phyloP scores from a whole-genome alignment of 257 asterid genomes.

The Solanum appendiculatum region DNA sequence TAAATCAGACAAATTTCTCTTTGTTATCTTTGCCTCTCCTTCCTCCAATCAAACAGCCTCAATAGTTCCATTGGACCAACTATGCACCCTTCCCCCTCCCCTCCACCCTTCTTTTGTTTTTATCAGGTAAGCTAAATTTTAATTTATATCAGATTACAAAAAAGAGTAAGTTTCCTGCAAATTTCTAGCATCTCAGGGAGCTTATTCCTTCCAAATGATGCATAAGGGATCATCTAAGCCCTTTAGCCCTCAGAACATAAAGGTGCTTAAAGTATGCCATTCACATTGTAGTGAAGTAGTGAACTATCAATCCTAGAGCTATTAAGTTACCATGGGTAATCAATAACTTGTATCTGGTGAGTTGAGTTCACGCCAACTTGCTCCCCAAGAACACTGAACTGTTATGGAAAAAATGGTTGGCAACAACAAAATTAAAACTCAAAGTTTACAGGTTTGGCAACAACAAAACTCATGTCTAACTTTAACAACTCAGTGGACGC shows the following conservation, averaged over 20 bases:
- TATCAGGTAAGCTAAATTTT: background rate
- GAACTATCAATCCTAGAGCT: background rate
- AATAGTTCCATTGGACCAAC: background rate
- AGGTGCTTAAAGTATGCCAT: background rate
- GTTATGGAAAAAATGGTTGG: background rate
- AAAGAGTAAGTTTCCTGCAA: background rate
- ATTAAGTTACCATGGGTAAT: background rate
- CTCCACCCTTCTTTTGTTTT: background rate
- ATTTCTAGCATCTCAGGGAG: background rate
- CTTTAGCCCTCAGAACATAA: background rate
- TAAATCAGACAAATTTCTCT: background rate
- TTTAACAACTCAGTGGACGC: background rate
- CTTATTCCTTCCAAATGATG: background rate
- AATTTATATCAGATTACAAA: background rate
- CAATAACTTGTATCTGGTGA: background rate
- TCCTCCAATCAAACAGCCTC: background rate
- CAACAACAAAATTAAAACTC: background rate
- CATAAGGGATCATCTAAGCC: background rate
- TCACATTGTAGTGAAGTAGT: background rate
- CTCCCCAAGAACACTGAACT: background rate
- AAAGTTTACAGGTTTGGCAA: background rate
- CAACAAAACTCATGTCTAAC: background rate
- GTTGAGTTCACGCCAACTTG: background rate
- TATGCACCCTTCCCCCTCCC: background rate
- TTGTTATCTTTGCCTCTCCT: background rate